Evolutionary conservation across 169 alveolate species (phyloP), one percentile per base, ranked within the genome.

Genomic region (Sarcocystis neurona): DNA sequence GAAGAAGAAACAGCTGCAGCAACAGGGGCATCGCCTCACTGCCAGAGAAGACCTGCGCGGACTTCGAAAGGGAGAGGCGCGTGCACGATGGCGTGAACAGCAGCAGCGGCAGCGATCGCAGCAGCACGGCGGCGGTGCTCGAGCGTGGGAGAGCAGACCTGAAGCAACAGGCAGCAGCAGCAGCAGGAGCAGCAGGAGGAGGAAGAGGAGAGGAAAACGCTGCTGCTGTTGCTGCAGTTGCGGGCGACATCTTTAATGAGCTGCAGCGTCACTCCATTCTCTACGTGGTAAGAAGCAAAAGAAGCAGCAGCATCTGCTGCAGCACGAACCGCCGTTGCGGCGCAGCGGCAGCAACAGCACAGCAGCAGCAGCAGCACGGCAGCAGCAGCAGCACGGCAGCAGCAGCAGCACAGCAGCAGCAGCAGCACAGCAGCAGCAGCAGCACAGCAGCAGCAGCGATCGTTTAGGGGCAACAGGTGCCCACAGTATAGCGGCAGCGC

Each of bases 21-120:
- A 47, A 39, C 4, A n/a, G n/a, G n/a, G n/a, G n/a, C n/a, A n/a
- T n/a, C n/a, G n/a, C n/a, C n/a, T n/a, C n/a, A n/a, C n/a, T n/a
- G n/a, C n/a, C n/a, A n/a, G n/a, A n/a, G n/a, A n/a, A n/a, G n/a
- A n/a, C n/a, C n/a, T n/a, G n/a, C n/a, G n/a, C n/a, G n/a, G n/a
- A n/a, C n/a, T n/a, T n/a, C n/a, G n/a, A n/a, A n/a, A n/a, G n/a
- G 77, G 39, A 63, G 77, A n/a, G 12, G 39, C 32, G 39, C 12
- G 15, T 63, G 77, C 77, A 15, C 41, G 20, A 20, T 53, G 10
- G 63, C 63, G 20, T 20, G 63, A 75, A n/a, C 70, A 48, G 86
- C 70, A 27, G 74, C 86, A 79, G 77, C 77, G 43, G 75, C 87
- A 78, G 86, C 43, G 39, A 32, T 48, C 15, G 86, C 86, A 78